These are phyloP conservation scores for Galerina sulciceps DNA, from an alignment of 768 basidiomycete genomes.

Conservation along the genomic window DNA sequence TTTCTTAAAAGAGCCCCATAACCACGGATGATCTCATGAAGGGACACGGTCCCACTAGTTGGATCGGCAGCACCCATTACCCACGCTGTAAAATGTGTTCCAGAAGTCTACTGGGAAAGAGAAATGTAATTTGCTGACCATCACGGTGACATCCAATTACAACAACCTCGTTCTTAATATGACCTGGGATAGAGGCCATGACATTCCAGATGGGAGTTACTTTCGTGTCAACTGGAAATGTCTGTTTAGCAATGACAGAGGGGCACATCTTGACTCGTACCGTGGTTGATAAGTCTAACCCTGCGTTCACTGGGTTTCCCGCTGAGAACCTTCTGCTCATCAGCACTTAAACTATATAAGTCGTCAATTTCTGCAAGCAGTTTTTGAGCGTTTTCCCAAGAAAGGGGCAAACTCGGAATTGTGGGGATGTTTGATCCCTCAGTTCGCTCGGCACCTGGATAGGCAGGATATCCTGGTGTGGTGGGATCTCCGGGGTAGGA, in stretches of 20 bases:
- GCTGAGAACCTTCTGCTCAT: constrained; percentile 41
- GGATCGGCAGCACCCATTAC: constrained; percentile 85
- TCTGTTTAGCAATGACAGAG: background rate
- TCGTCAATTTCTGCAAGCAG: constrained; percentile 62
- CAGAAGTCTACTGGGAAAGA: background rate
- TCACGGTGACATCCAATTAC: constrained; percentile 90
- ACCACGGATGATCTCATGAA: constrained; percentile 79
- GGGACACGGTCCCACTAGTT: constrained; percentile 76
- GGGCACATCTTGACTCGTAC: constrained; percentile 29
- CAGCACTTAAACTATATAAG: constrained; percentile 29
- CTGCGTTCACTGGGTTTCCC: constrained; percentile 52
- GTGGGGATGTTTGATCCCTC: constrained; percentile 65
- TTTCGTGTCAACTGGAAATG: constrained; percentile 63
- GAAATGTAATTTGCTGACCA: constrained; percentile 45
- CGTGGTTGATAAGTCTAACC: constrained; percentile 59
- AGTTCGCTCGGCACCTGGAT: constrained; percentile 73
- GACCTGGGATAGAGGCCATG: constrained; percentile 79
- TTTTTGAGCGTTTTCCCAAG: constrained; percentile 80
- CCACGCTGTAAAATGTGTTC: constrained; percentile 47
- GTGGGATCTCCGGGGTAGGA: constrained; percentile 78
- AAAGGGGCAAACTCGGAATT: constrained; percentile 90
- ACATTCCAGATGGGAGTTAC: constrained; percentile 90
- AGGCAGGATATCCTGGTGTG: constrained; percentile 88
- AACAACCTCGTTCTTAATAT: constrained; percentile 83
- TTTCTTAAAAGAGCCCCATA: constrained; percentile 66